Percentiles rank a stretch among this genome's conserved stretches.
Conservation (phyloP, 73 alveolate species). For the Paraurostyla sp. region DNA sequence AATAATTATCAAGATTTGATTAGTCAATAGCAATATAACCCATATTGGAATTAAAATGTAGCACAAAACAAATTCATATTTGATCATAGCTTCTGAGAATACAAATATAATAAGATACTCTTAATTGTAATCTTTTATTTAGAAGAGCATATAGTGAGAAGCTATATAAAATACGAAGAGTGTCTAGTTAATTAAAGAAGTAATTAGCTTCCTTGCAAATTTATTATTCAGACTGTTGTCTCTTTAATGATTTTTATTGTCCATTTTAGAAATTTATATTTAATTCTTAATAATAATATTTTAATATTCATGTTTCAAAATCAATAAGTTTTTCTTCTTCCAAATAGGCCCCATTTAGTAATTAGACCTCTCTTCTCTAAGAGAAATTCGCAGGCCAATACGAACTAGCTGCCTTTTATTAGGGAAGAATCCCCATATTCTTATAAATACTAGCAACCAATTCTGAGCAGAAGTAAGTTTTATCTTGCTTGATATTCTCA, state of each 20-base stretch:
- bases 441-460: constrained; percentile 79
- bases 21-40: too few species aligned
- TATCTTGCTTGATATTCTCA: constrained; percentile 56
- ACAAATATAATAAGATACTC: too few species aligned
- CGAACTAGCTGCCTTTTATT: constrained; percentile 63
- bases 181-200: background rate
- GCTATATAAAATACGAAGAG: too few species aligned
- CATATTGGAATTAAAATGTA: too few species aligned
- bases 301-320: background rate
- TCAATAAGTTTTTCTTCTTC: constrained; percentile 57
- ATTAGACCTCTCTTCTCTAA: background rate
- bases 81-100: too few species aligned
- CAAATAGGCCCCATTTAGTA: constrained; percentile 13
- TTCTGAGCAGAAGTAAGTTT: constrained; percentile 80
- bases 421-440: constrained; percentile 70
- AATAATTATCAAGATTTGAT: too few species aligned
- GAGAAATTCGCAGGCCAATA: constrained; percentile 71
- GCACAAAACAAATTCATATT: too few species aligned
- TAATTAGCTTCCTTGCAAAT: background rate
- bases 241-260: background rate
- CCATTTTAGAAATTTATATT: background rate
- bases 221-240: background rate
- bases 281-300: too few species aligned
- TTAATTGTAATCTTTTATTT: too few species aligned
- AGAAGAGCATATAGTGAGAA: too few species aligned